Evolutionary conservation across 1,284 basidiomycete genomes (phyloP), one percentile per base, ranked within the genome.

Genomic region (Melampsora americana): DNA sequence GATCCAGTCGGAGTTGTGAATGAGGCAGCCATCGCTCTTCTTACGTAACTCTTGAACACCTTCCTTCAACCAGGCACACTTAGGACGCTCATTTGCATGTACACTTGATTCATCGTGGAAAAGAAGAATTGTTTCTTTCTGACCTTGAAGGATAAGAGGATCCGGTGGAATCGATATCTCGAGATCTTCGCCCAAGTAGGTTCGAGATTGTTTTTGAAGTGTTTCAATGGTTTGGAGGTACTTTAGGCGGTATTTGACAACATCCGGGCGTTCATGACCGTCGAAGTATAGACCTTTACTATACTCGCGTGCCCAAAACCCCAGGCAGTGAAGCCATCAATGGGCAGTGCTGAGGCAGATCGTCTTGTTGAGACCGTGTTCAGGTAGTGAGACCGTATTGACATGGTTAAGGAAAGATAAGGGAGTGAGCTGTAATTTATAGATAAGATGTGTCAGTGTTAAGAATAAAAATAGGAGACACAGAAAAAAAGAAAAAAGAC

Each of bases 1-100:
- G 16, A 66, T 66, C 20, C 39, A 65, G 23, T 65, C 28, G 14
- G 62, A 65, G 32, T 39, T 39, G 62, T 65, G 62, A 65, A 65
- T 65, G 7, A 65, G 59, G 1, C n/a, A n/a, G 3, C 62, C 26
- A 39, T 20, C 20, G 62, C 23, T 65, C 14, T 66, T 66, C 26
- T 35, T 42, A 16, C 28, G 16, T 16, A 66, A 20, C 32, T 66
- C 64, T 20, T 16, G 14, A 20, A 44, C 46, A 14, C 30, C 35
- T 11, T 23, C 28, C 23, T 42, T 35, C 16, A 66, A 26, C 64
- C 64, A 66, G 26, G 64, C 23, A 14, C 35, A 66, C 26, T 66
- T 44, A 18, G 64, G 64, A n/a, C 11, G 18, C 64, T 66, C 64
- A 42, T 66, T 66, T 30, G 64, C 64, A 42, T 66, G 64, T 20